Base-by-base conservation (phyloP, 805 yeast species). In the Kluyveromyces aestuarii region DNA sequence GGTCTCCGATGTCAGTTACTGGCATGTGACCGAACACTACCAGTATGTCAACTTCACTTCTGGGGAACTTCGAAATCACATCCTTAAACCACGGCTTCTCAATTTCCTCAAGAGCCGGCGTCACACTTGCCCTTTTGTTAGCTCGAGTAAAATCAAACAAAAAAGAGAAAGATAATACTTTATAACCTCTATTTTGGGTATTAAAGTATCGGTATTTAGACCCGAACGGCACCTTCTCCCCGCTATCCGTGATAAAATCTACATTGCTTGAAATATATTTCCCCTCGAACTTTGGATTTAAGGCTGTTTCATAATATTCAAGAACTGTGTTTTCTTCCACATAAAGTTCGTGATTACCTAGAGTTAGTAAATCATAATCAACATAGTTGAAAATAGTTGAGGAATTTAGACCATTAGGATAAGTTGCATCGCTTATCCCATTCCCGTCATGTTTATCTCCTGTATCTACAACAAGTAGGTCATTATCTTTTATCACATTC, bases 371-470 rank as follows among this genome's bases (percentile, higher is more conserved):
- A 63, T 91, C 97, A 57, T 84, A 85, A 47, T 84, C 81, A 50
- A 77, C 73, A 49, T 72, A 68, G 55, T 75, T 76, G 62, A 90
- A 86, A 0, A 90, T 73, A 1, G 73, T 72, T 27, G 81, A 75
- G 0, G 93, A 77, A 14, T 71, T 63, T 6, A 67, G 57, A 0
- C 96, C 98, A 60, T 83, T 84, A 2, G 91, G 87, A 2, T 35
- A 48, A 0, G 96, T 83, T 13, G 84, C 80, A 67, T 91, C 97
- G 38, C 87, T 76, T 11, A 89, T 67, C 0, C 98, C 98, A 61
- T 88, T 90, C 1, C 98, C 98, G 64, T 91, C 98, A 57, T 87
- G 96, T 52, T 87, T 81, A 65, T 91, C 98, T 5, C 98, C 98
- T 1, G 95, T 81, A 60, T 91, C 98, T 2, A 91, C 74, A 5